Base-by-base conservation (phyloP, 306 rosid genomes). In the Hippophae rhamnoides region DNA sequence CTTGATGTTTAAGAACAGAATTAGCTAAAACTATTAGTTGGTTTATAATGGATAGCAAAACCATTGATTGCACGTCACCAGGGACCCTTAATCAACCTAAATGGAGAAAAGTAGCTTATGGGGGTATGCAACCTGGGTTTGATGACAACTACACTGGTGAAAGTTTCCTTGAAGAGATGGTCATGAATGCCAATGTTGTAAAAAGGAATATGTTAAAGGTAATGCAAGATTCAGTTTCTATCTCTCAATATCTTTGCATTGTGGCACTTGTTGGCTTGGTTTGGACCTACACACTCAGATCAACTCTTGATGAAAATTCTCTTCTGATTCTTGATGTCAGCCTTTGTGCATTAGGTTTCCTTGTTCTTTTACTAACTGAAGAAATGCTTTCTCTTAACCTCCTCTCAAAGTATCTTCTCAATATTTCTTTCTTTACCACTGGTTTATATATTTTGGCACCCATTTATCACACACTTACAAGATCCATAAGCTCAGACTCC, bases 81-180 rank as follows among this genome's bases (percentile, higher is more conserved):
- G 38, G 38, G 38, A 31, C 38, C 38, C 38, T 31, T 2, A 66
- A 74, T 51, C 76, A 13, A 38, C 61, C 78, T 47, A 84, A 66
- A 74, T 90, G 98, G 96, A 78, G 84, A 77, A 90, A 90, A 78
- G 89, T 90, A 53, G 95, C 94, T 13, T 90, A 87, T 47, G 98
- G 98, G 41, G 96, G 98, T 58, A 90, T 87, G 98, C 98, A 90
- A 61, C 81, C 81, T 47, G 98, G 98, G 47, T 90, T 78, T 65
- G 84, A 80, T 69, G 98, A 87, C 67, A 90, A 87, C 69, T 73
- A 90, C 66, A 81, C 92, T 0, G 96, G 78, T 52, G 98, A 87
- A 60, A 79, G 87, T 43, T 90, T 90, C 72, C 95, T 90, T 59
- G 96, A 83, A 83, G 89, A 81, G 6, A 90, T 87, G 82, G 89